Conservation (phyloP, 2,329 filamentous ascomycete species). For the Magnaporthiopsis incrustans region DNA sequence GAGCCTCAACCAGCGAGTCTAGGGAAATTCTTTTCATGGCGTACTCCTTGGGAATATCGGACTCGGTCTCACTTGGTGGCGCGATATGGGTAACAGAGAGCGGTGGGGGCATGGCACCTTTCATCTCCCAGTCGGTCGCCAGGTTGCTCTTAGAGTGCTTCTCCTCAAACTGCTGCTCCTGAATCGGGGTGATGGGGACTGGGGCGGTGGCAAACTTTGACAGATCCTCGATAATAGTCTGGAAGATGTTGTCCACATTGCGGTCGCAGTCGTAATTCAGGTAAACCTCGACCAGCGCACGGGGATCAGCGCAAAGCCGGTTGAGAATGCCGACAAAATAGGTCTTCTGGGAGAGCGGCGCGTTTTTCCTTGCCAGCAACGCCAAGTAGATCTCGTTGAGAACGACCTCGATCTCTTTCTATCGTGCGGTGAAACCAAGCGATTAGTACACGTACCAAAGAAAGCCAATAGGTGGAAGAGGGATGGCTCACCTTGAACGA, state of each 20-base stretch:
- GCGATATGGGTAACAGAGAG: slow-evolving; percentile 72
- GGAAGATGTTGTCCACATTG: slow-evolving; percentile 94
- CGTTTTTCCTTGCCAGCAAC: slow-evolving; percentile 78
- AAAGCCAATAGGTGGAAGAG: not conserved
- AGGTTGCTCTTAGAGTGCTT: slow-evolving; percentile 54
- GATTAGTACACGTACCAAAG: not conserved
- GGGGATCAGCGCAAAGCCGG: slow-evolving; percentile 75
- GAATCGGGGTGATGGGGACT: slow-evolving; percentile 62
- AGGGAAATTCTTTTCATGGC: slow-evolving; percentile 83
- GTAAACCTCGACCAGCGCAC: slow-evolving; percentile 88
- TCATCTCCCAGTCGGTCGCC: slow-evolving; percentile 74
- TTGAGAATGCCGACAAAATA: slow-evolving; percentile 84
- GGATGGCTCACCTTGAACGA: slow-evolving; percentile 72
- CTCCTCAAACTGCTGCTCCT: slow-evolving; percentile 85
- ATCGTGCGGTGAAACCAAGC: slow-evolving; percentile 4
- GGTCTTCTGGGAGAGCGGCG: slow-evolving; percentile 83
- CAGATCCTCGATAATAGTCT: slow-evolving; percentile 87
- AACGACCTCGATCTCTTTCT: slow-evolving; percentile 97
- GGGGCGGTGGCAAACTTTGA: slow-evolving; percentile 78
- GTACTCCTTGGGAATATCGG: slow-evolving; percentile 80
- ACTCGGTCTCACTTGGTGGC: slow-evolving; percentile 50
- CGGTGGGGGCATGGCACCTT: slow-evolving; percentile 77
- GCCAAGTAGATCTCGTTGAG: slow-evolving; percentile 95
- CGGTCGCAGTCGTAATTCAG: slow-evolving; percentile 98
- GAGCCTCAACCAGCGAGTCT: slow-evolving; percentile 78